phyloP scores from a whole-genome alignment of 345 rosid genomes.

The Sisymbrium irio region DNA sequence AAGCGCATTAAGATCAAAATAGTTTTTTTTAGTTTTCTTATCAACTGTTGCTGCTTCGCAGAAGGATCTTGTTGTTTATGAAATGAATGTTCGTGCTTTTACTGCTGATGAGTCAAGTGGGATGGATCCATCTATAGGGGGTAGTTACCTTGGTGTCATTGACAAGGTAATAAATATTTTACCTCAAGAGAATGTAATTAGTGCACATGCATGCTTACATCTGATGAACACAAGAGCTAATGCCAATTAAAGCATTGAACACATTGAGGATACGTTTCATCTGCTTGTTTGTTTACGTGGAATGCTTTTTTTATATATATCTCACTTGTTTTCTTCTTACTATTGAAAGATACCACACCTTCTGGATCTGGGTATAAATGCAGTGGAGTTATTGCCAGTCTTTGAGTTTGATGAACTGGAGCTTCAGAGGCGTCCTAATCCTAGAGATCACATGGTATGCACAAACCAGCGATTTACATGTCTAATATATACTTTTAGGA shows the following conservation, averaged over 20 bases:
- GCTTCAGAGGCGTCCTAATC: slow-evolving; percentile 80
- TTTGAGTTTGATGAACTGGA: slow-evolving; percentile 95
- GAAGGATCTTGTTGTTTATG: slow-evolving; percentile 93
- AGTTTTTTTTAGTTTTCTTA: not conserved
- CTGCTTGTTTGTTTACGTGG: slow-evolving; percentile 11
- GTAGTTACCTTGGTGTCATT: slow-evolving; percentile 81
- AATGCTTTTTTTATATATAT: not conserved
- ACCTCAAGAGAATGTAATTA: not conserved
- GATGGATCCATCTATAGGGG: slow-evolving; percentile 57
- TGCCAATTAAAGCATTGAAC: not conserved
- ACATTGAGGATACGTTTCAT: not conserved
- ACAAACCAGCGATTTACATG: not conserved
- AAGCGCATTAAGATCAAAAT: not conserved
- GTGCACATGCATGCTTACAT: not conserved
- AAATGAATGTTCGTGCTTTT: slow-evolving; percentile 96
- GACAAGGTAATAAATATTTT: slow-evolving; percentile 58
- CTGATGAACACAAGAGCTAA: not conserved
- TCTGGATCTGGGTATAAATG: slow-evolving; percentile 84
- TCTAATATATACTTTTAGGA: not conserved
- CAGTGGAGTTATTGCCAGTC: slow-evolving; percentile 88
- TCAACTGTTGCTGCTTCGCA: slow-evolving; percentile 40
- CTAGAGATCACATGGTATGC: slow-evolving; percentile 92
- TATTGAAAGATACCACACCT: slow-evolving; percentile 78
- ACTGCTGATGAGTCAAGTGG: slow-evolving; percentile 86
- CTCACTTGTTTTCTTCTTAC: slow-evolving; percentile 29